Conservation (phyloP, 495 filamentous ascomycete species). For the Lophium mytilinum region DNA sequence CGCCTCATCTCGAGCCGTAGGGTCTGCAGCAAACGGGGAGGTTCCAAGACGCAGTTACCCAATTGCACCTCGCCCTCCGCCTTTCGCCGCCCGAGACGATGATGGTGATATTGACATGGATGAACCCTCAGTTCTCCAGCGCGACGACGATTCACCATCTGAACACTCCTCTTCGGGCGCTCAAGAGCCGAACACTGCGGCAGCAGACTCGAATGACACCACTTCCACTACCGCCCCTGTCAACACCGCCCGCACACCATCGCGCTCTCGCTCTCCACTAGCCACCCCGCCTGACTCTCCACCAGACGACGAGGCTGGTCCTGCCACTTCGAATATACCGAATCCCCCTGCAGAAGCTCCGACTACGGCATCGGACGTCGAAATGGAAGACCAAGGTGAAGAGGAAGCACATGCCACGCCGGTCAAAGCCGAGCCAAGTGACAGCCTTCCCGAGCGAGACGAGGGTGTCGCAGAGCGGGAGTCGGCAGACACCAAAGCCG, state of each 20-base stretch:
- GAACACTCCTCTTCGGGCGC: background rate
- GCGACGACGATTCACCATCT: background rate
- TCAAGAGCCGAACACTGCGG: background rate
- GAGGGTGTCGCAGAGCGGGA: slow-evolving; percentile 13
- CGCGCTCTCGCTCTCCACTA: slow-evolving; percentile 8
- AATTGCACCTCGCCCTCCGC: slow-evolving; percentile 10
- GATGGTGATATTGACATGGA: slow-evolving; percentile 27
- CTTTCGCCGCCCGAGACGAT: slow-evolving; percentile 12
- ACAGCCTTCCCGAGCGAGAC: background rate
- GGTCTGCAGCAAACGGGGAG: slow-evolving; percentile 1
- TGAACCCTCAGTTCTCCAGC: background rate
- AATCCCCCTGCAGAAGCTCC: background rate
- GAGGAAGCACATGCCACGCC: background rate
- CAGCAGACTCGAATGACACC: slow-evolving; percentile 3
- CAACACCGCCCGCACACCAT: background rate
- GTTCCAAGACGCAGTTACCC: slow-evolving; percentile 3
- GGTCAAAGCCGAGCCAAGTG: background rate
- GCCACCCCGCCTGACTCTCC: slow-evolving; percentile 24
- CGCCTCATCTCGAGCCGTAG: slow-evolving; percentile 12
- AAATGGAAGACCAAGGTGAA: slow-evolving; percentile 9
- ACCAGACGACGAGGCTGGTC: background rate
- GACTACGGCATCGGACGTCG: slow-evolving; percentile 2
- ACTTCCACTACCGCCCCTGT: background rate
- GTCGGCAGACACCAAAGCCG: slow-evolving; percentile 6
- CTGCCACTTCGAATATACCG: too few relatives aligned